These are phyloP conservation scores for Suzukiozyma palmioleophila DNA, from an alignment of 1,139 yeast species.

Conservation along the genomic window DNA sequence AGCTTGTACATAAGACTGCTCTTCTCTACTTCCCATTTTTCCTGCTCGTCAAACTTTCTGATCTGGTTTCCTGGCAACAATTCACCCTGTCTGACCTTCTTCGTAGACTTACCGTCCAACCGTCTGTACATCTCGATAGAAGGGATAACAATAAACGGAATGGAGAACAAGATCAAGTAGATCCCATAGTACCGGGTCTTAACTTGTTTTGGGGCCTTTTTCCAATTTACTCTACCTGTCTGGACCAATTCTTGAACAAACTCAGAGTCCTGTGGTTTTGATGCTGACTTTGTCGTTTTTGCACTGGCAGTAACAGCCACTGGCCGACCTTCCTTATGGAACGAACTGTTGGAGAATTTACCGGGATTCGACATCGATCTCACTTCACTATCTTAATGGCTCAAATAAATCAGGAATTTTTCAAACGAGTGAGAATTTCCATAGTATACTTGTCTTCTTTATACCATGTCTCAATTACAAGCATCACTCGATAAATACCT, in stretches of 20 bases:
- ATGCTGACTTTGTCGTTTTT: conserved; percentile 10
- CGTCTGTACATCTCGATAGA: conserved; percentile 35
- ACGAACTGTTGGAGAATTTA: conserved; percentile 12
- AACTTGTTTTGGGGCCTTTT: conserved; percentile 39
- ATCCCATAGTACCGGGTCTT: conserved; percentile 38
- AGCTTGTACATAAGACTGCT: conserved; percentile 34
- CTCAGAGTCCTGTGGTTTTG: conserved; percentile 22
- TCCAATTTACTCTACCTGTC: conserved; percentile 45
- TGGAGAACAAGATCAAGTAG: conserved; percentile 34
- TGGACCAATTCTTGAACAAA: conserved; percentile 32
- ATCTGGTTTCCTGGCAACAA: conserved; percentile 28
- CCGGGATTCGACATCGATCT: conserved; percentile 1
- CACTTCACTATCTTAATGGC: background rate
- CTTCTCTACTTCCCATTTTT: conserved; percentile 39
- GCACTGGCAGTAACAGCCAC: conserved; percentile 4
- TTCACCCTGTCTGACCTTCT: conserved; percentile 42
- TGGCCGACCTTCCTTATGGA: conserved; percentile 27
- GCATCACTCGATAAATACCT: background rate
- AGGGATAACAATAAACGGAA: conserved; percentile 34
- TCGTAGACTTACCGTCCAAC: conserved; percentile 39
- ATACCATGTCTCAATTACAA: background rate
- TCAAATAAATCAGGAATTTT: too few species aligned
- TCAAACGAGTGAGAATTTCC: too few species aligned
- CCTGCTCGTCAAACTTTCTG: conserved; percentile 35
- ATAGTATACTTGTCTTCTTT: too few species aligned